Base-by-base conservation (phyloP, 805 yeast species). In the Starmerella stigmatis region DNA sequence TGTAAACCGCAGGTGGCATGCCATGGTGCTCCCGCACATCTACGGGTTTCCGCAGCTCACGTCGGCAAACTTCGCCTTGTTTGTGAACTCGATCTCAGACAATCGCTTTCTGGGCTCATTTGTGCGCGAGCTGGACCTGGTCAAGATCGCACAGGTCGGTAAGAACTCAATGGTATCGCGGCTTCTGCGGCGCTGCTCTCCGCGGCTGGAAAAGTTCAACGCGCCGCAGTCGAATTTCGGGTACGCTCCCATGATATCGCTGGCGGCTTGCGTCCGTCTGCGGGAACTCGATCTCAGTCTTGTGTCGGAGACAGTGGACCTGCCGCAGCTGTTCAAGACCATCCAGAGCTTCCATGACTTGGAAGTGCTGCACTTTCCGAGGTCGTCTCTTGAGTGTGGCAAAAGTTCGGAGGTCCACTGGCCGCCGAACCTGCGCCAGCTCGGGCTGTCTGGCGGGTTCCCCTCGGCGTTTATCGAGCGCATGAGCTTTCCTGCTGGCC, bases 141-240 rank as follows among this genome's bases (percentile, higher is more conserved):
- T 94, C 9, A 71, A 75, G 35, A 85, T 88, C 39, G 77, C 86
- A 49, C 97, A 92, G 62, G 73, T 85, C 29, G 97, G 97, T 11
- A 86, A 84, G 60, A 92, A 86, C 63, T 89, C 96, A 2, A 81
- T 71, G 61, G 86, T 89, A 11, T 85, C 96, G 0, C 80, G 83
- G 52, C 60, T 92, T 6, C 66, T 92, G 45, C 75, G 94, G 56
- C 70, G 95, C 32, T 83, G 95, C 44, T 74, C 86, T 8, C 61
- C 70, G 16, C 72, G 70, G 30, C 65, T 92, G 40, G 74, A 77
- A 51, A 66, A 70, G 10, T 86, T 92, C 56, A 73, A 82, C 7
- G 96, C 97, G 0, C 95, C 97, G 3, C 97, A 89, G 60, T 80
- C 96, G 26, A 81, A 94, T 65, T 89, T 92, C 67, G 98, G 98